A percentile compares a stretch with the other conserved stretches of the same genome.
phyloP scores from a whole-genome alignment of 345 rosid genomes.

The Eutrema yunnanense region DNA sequence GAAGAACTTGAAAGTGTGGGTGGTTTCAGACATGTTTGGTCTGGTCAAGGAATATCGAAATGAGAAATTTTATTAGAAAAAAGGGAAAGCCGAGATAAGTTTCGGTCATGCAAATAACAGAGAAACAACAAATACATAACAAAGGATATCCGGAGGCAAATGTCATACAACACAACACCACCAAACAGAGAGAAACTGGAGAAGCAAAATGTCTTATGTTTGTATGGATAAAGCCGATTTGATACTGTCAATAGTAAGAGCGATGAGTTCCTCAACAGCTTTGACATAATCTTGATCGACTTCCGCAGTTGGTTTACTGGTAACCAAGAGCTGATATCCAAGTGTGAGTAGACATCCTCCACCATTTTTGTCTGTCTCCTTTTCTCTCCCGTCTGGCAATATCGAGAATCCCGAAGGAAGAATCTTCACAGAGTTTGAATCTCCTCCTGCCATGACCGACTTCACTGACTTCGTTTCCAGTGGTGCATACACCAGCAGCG shows the following conservation, averaged over 20 bases:
- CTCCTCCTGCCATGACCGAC: slow-evolving; percentile 30
- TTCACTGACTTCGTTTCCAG: slow-evolving; percentile 30
- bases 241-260: slow-evolving; percentile 38
- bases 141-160: not conserved
- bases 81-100: not conserved
- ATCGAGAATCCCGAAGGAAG: slow-evolving; percentile 53
- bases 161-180: not conserved
- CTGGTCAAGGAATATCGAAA: not conserved
- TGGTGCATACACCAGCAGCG: slow-evolving; percentile 50
- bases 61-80: not conserved
- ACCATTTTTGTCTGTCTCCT: not conserved
- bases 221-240: slow-evolving; percentile 26
- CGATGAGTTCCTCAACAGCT: slow-evolving; percentile 32
- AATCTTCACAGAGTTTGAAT: slow-evolving; percentile 26
- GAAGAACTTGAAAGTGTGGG: not conserved
- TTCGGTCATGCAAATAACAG: not conserved
- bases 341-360: slow-evolving; percentile 38
- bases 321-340: slow-evolving; percentile 45
- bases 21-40: not conserved
- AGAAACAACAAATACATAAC: not conserved
- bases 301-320: slow-evolving; percentile 27
- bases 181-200: not conserved
- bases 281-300: slow-evolving; percentile 25
- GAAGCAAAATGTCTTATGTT: not conserved
- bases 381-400: slow-evolving; percentile 30